Evolutionary conservation across 2,329 filamentous ascomycete genomes (phyloP), one percentile per base, ranked within the genome.

Genomic region (Colletotrichum kahawae): DNA sequence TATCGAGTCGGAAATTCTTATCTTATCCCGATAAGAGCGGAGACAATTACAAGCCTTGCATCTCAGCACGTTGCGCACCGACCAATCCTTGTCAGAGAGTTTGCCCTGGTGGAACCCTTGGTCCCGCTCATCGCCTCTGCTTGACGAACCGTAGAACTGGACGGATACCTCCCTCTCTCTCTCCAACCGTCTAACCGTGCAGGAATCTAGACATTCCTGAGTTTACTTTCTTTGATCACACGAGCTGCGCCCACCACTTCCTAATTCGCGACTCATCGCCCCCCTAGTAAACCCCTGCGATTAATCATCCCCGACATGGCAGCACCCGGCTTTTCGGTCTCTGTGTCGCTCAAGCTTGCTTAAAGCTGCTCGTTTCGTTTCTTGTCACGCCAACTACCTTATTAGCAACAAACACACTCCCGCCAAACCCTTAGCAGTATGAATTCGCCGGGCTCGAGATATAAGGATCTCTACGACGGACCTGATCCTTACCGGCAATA

Each of bases 391-490:
- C 12, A n/a, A 36, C 48, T 33, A n/a, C 43, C 29, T 18, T n/a
- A 14, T 21, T 57, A 33, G 16, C 51, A 51, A 38, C n/a, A 13
- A 51, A 51, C 10, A 21, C n/a, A 51, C 43, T 51, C 43, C 10
- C 43, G n/a, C 51, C 33, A 21, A 27, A 27, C 13, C n/a, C 59
- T 38, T 38, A 27, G 33, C 75, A 77, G 54, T 51, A 77, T 77
- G 76, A 71, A 77, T 73, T 77, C 76, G 33, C 75, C 60, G 38
- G 56, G 74, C 24, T 54, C 69, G 33, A 65, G 67, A 54, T 65
- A 63, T 54, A 71, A 67, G 57, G 38, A 70, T 31, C 57, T 70
- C 36, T 73, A 77, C 76, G 57, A 68, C 67, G 65, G 73, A 48
- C 66, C 75, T 29, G 68, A 77, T 67, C 65, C 76, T 38, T 67